Base-by-base conservation (phyloP, 768 basidiomycete genomes). In the Dioszegia aurantiaca region DNA sequence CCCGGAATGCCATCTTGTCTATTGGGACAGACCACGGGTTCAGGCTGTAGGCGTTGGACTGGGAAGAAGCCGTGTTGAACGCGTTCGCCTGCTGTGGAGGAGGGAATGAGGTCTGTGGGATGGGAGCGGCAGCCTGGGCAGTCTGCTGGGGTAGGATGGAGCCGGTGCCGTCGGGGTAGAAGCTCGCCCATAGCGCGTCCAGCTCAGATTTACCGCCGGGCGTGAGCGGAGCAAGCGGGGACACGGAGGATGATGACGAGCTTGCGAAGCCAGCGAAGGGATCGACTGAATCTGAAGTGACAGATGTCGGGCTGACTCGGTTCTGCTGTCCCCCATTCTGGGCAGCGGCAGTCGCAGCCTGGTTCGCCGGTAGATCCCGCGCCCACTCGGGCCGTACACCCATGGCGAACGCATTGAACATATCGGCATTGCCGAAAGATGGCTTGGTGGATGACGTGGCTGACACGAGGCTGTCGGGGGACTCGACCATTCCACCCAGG, bases 161-260 rank as follows among this genome's bases (percentile, higher is more conserved):
- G 19, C 42, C 40, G 28, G 60, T 58, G 43, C 62, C 64, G 26
- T 67, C 58, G 4, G 65, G 70, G 52, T 69, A 65, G 44, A 69
- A 64, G 48, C 68, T 67, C 11, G 67, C 67, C 70, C 70, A 72
- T 5, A 72, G 51, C 2, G 70, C 70, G 28, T 72, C 67, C 26
- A 72, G 61, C 21, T 72, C 70, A 16, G 65, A 61, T 41, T 64
- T 62, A 47, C 57, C 58, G 52, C 57, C 58, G 26, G 57, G 49
- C n/a, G 44, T 59, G 17, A 21, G 23, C 9, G 48, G 30, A 30
- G 19, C 39, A 17, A 42, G 43, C 16, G 47, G 41, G 46, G 59
- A 55, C 10, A 43, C 14, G 4, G 40, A 43, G 40, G 54, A 19
- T 45, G 49, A 10, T 60, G 54, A 21, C 39, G 59, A 30, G 27